A percentile compares a stretch with the other conserved stretches of the same genome.
These are phyloP conservation scores for Hyphopichia pseudoburtonii DNA, from an alignment of 1,139 yeast genomes.

Conservation along the genomic window DNA sequence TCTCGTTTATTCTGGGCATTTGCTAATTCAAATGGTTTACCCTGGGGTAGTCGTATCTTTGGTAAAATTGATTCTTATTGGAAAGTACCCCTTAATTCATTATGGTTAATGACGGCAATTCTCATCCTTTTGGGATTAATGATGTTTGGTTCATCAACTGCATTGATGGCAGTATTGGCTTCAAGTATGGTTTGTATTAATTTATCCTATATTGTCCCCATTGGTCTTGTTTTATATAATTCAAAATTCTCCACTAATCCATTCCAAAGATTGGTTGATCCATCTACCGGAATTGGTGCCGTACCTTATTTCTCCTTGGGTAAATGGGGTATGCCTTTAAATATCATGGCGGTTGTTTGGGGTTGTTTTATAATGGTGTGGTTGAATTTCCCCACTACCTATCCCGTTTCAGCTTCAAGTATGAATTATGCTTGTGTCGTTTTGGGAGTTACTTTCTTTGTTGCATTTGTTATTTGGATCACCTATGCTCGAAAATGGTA, in stretches of 20 bases:
- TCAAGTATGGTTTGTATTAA: conserved; percentile 31
- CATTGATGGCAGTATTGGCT: conserved; percentile 29
- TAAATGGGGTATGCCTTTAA: conserved; percentile 24
- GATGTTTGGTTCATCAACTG: conserved; percentile 25
- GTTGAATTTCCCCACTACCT: conserved; percentile 26
- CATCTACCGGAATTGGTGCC: conserved; percentile 8
- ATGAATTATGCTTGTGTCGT: conserved; percentile 42
- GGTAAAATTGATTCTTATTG: conserved; percentile 18
- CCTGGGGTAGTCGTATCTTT: conserved; percentile 20
- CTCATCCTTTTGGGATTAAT: conserved; percentile 21
- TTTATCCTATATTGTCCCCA: conserved; percentile 29
- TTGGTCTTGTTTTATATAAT: conserved; percentile 20
- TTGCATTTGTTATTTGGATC: conserved; percentile 29
- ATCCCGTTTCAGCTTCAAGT: conserved; percentile 29
- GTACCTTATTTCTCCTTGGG: conserved; percentile 27
- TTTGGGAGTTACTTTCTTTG: conserved; percentile 28
- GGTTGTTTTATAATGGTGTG: conserved; percentile 28
- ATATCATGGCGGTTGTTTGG: conserved; percentile 28
- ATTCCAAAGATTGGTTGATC: conserved; percentile 10
- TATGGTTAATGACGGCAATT: conserved; percentile 17
- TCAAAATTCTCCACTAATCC: conserved; percentile 17
- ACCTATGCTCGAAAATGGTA: conserved; percentile 21
- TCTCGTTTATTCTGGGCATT: conserved; percentile 32
- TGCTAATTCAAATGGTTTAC: conserved; percentile 27
- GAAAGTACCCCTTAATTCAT: conserved; percentile 26